Evolutionary conservation across 2,329 filamentous ascomycete genomes (phyloP).

Genomic region (Chalaropsis ovoidea): DNA sequence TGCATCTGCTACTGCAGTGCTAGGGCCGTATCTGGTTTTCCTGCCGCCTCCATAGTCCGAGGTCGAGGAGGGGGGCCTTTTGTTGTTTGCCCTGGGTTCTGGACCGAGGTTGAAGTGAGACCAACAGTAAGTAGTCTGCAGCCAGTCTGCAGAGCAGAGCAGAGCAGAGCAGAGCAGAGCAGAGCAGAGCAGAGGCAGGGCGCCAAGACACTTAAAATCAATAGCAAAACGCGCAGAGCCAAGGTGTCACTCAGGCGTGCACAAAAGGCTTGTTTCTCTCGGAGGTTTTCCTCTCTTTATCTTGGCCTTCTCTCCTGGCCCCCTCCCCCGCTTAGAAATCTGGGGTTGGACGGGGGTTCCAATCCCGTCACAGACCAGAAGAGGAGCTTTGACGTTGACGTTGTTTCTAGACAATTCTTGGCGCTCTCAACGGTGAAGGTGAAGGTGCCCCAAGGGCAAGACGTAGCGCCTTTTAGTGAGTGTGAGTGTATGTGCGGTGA

Average conservation of each 20-base stretch:
- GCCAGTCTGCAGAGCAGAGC: not conserved
- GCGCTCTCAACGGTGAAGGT: constrained; percentile 6
- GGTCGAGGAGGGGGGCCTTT: not conserved
- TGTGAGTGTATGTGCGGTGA: not conserved
- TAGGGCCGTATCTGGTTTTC: not conserved
- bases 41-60: not conserved
- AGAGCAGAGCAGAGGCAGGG: not conserved
- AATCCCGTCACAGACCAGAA: not conserved
- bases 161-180: not conserved
- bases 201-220: constrained; percentile 4
- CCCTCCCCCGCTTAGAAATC: not conserved
- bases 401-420: constrained; percentile 13
- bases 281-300: not conserved
- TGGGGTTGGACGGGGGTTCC: not conserved
- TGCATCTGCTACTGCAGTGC: too few species aligned
- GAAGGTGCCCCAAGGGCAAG: not conserved
- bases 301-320: not conserved
- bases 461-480: not conserved
- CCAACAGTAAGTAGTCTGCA: not conserved
- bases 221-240: constrained; percentile 11
- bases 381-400: constrained; percentile 9
- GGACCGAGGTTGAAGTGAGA: not conserved
- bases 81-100: too few species aligned
- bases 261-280: constrained; percentile 15
- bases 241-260: constrained; percentile 8